A percentile compares a stretch with the other conserved stretches of the same genome.
Evolutionary conservation across 805 yeast genomes (phyloP).

Genomic region (Torulaspora franciscae): DNA sequence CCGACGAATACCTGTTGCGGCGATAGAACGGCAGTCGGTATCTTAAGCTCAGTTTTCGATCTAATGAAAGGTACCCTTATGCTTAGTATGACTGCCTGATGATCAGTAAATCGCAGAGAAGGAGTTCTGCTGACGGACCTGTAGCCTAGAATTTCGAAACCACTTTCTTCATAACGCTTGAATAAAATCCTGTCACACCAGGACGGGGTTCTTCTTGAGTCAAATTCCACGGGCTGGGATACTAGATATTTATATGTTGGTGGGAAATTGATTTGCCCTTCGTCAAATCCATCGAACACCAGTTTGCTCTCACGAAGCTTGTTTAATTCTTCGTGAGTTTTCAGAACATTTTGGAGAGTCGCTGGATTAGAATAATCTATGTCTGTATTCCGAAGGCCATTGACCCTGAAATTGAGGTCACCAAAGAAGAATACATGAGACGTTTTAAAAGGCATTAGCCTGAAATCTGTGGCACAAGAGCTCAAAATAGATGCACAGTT

Average conservation of each 20-base stretch:
- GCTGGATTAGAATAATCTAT: constrained; percentile 16
- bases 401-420: constrained; percentile 75
- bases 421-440: constrained; percentile 76
- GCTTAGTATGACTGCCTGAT: constrained; percentile 64
- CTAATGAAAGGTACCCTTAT: constrained; percentile 42
- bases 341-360: constrained; percentile 18
- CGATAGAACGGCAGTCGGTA: constrained; percentile 1
- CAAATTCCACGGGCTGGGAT: constrained; percentile 43
- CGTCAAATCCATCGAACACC: constrained; percentile 60
- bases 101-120: constrained; percentile 60
- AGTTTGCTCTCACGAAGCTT: constrained; percentile 36
- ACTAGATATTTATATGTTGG: constrained; percentile 73
- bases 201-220: constrained; percentile 62
- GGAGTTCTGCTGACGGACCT: constrained; percentile 39
- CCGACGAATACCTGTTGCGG: constrained; percentile 13
- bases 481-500: constrained; percentile 49
- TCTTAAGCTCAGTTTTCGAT: neutral
- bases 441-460: constrained; percentile 43
- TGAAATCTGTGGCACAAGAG: constrained; percentile 39
- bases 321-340: constrained; percentile 37
- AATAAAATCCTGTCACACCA: constrained; percentile 88
- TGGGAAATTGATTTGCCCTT: constrained; percentile 57
- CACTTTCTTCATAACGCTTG: constrained; percentile 38
- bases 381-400: constrained; percentile 17
- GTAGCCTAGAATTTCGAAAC: constrained; percentile 40